Evolutionary conservation across 768 basidiomycete species (phyloP).

Genomic region (Leucocoprinus birnbaumii): DNA sequence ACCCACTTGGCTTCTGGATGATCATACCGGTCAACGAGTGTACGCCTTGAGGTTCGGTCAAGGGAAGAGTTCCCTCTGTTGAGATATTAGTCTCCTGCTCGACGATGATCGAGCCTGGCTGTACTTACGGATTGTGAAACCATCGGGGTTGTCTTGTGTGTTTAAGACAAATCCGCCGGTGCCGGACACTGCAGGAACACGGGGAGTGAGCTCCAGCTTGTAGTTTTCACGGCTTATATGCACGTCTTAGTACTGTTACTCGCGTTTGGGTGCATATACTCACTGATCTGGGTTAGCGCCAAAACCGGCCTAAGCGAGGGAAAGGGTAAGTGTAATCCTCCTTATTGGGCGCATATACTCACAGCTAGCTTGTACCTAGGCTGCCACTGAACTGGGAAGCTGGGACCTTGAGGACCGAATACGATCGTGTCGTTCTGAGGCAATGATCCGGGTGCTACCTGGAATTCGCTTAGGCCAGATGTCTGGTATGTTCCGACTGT

Average conservation of each 20-base stretch:
- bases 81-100: background rate
- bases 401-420: conserved; percentile 36
- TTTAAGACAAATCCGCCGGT: conserved; percentile 27
- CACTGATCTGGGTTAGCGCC: conserved; percentile 37
- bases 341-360: too few species aligned
- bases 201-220: conserved; percentile 28
- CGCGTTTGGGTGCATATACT: too few species aligned
- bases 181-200: conserved; percentile 29
- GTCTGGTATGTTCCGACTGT: conserved; percentile 33
- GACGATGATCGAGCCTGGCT: too few species aligned
- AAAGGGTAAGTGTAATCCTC: too few species aligned
- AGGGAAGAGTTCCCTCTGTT: conserved; percentile 31
- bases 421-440: conserved; percentile 37
- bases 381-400: conserved; percentile 46
- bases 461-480: conserved; percentile 40
- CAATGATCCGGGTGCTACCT: conserved; percentile 30
- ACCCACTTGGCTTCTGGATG: background rate
- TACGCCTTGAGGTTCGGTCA: conserved; percentile 34
- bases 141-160: conserved; percentile 31
- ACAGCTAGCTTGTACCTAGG: conserved; percentile 40
- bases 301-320: conserved; percentile 32
- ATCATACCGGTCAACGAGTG: conserved; percentile 36
- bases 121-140: conserved; percentile 27
- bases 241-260: too few species aligned
- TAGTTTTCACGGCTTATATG: conserved; percentile 30